Evolutionary conservation across 495 filamentous ascomycete species (phyloP).

Genomic region (Schizothecium vesticola): DNA sequence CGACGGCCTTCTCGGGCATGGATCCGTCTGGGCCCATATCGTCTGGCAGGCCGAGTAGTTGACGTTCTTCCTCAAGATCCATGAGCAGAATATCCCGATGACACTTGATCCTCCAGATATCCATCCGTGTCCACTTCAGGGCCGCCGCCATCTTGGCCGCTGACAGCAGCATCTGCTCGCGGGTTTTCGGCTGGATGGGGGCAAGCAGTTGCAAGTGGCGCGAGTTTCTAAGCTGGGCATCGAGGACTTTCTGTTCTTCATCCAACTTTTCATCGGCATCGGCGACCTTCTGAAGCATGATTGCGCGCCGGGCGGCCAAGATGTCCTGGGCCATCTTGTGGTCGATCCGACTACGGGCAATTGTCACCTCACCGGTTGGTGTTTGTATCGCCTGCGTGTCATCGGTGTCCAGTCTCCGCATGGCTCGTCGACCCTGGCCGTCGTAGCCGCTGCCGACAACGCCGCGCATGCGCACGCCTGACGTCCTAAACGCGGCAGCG

Average conservation of each 20-base stretch:
- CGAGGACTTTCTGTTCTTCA: constrained; percentile 67
- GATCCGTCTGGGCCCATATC: constrained; percentile 18
- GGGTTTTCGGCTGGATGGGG: constrained; percentile 77
- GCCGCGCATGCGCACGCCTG: constrained; percentile 85
- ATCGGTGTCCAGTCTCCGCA: constrained; percentile 58
- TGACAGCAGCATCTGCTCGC: constrained; percentile 78
- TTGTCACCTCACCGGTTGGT: constrained; percentile 63
- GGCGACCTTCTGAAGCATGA: constrained; percentile 75
- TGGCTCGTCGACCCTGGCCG: constrained; percentile 67
- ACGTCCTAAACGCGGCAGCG: constrained; percentile 85
- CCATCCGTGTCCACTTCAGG: constrained; percentile 85
- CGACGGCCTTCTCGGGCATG: constrained; percentile 17
- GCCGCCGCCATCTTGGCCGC: constrained; percentile 84
- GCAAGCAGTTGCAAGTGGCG: constrained; percentile 85
- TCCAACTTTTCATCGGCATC: constrained; percentile 79
- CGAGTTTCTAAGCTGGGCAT: constrained; percentile 81
- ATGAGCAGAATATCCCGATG: constrained; percentile 81
- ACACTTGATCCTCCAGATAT: constrained; percentile 88
- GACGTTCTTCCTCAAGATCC: constrained; percentile 75
- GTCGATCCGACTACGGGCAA: constrained; percentile 65
- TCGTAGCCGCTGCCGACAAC: constrained; percentile 83
- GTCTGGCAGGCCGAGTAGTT: constrained; percentile 30
- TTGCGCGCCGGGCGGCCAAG: constrained; percentile 66
- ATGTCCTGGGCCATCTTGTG: constrained; percentile 78
- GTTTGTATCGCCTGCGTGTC: constrained; percentile 57